Evolutionary conservation across 2,329 filamentous ascomycete species (phyloP).

Genomic region (Kalaharituber pfeilii): DNA sequence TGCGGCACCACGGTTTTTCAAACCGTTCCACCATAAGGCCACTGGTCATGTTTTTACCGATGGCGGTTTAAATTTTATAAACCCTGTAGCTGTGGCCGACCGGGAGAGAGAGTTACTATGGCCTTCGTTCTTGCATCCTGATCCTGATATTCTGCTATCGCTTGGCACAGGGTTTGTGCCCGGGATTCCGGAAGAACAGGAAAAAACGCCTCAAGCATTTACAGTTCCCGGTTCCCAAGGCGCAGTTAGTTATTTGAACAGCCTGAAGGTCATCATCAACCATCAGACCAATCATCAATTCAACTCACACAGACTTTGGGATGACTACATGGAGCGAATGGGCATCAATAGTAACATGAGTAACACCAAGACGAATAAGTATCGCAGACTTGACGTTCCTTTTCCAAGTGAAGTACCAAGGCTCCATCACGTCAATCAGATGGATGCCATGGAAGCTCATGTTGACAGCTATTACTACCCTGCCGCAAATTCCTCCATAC

Average conservation of each 20-base stretch:
- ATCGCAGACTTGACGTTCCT: conserved; percentile 9
- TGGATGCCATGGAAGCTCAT: conserved; percentile 2
- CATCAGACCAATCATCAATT: conserved; percentile 16
- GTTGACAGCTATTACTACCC: conserved; percentile 1
- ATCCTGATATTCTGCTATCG: conserved; percentile 25
- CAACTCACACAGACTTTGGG: conserved; percentile 19
- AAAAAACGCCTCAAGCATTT: not conserved
- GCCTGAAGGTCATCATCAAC: conserved; percentile 9
- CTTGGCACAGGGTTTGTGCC: conserved; percentile 22
- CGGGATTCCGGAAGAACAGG: conserved; percentile 4
- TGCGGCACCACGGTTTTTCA: conserved; percentile 35
- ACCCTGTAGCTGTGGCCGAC: conserved; percentile 36
- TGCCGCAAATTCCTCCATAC: not conserved
- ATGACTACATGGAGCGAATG: conserved; percentile 16
- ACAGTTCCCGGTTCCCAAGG: conserved; percentile 1
- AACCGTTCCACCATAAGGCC: conserved; percentile 34
- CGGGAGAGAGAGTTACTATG: conserved; percentile 30
- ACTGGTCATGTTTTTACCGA: conserved; percentile 34
- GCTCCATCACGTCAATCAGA: conserved; percentile 13
- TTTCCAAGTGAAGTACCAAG: conserved; percentile 4
- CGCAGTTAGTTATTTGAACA: conserved; percentile 5
- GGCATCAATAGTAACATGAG: conserved; percentile 8
- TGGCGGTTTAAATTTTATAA: conserved; percentile 35
- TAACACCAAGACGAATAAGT: conserved; percentile 8
- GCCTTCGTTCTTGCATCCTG: conserved; percentile 19